Base-by-base conservation (phyloP, 2,329 filamentous ascomycete species). In the Ophiocordyceps sinensis region DNA sequence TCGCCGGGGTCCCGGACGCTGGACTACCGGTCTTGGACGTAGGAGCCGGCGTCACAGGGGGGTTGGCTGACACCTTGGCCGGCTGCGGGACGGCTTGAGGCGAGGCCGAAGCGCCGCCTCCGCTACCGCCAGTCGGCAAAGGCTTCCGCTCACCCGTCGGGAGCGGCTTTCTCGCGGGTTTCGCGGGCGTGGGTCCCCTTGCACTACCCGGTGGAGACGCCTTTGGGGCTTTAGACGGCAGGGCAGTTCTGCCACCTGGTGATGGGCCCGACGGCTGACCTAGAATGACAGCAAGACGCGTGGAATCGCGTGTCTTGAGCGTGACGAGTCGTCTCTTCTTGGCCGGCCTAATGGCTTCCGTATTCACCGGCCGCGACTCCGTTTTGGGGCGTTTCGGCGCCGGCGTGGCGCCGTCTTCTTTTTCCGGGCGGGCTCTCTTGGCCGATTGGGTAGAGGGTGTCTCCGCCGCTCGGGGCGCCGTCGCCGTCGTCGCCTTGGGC, bases 351-450 rank as follows among this genome's bases (percentile, higher is more conserved):
- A 50, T 51, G 30, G 45, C 44, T 1, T 52, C 49, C 3, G 41
- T 37, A 13, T 47, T 51, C 7, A 47, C 42, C 3, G 48, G 45
- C 14, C 49, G 48, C 2, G 51, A 43, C 31, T 62, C 58, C 7
- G 55, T 52, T 50, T 65, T 66, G 5, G 60, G 56, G 12, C 63
- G 56, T 51, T 66, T 66, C 1, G 61, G 52, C 23, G 54, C 57
- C 2, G 63, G 62, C 1, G 53, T 51, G 4, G 50, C 47, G 23
- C 51, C 47, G 31, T 62, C 60, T 5, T 59, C 55, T 42, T 60
- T 62, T 13, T 64, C 63, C 29, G 60, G 51, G 3, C 58, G 59
- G 15, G 62, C 53, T 14, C 63, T 54, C 44, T 66, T 66, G 26
- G 47, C 43, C 8, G 48, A 49, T 13, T 53, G 45, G 15, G 35